Evolutionary conservation across 768 basidiomycete species (phyloP).

Genomic region (Termitomyces sp.): DNA sequence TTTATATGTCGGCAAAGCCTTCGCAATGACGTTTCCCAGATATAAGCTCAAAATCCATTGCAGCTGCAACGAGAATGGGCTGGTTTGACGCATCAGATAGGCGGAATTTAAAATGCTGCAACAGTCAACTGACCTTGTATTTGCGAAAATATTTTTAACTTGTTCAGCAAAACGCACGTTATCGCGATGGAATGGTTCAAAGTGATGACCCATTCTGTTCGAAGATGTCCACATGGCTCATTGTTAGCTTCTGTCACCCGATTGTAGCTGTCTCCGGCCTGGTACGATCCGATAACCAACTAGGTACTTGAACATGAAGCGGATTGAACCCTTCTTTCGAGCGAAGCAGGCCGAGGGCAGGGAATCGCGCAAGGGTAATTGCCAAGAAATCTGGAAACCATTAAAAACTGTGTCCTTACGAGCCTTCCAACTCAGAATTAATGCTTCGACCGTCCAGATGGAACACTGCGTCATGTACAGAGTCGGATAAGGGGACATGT

Average conservation of each 20-base stretch:
- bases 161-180: slow-evolving; percentile 59
- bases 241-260: slow-evolving; percentile 46
- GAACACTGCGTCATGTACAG: slow-evolving; percentile 43
- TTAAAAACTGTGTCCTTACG: slow-evolving; percentile 46
- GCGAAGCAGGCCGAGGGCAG: too few relatives aligned
- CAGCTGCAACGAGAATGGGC: slow-evolving; percentile 93
- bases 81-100: slow-evolving; percentile 27
- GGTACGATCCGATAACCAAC: slow-evolving; percentile 18
- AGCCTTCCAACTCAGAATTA: slow-evolving; percentile 28
- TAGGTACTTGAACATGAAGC: too few relatives aligned
- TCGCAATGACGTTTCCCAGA: slow-evolving; percentile 63
- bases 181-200: slow-evolving; percentile 44
- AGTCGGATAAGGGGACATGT: slow-evolving; percentile 44
- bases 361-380: too few relatives aligned
- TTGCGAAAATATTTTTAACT: slow-evolving; percentile 84
- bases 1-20: slow-evolving; percentile 47
- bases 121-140: slow-evolving; percentile 73
- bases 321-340: too few relatives aligned
- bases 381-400: too few relatives aligned
- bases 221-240: slow-evolving; percentile 32
- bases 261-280: slow-evolving; percentile 24
- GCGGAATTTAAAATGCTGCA: slow-evolving; percentile 10
- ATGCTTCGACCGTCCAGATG: slow-evolving; percentile 23
- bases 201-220: slow-evolving; percentile 69
- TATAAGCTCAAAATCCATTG: slow-evolving; percentile 86